These are phyloP conservation scores for Erythrobasidium yunnanense DNA, from an alignment of 768 basidiomycete genomes.

Conservation along the genomic window DNA sequence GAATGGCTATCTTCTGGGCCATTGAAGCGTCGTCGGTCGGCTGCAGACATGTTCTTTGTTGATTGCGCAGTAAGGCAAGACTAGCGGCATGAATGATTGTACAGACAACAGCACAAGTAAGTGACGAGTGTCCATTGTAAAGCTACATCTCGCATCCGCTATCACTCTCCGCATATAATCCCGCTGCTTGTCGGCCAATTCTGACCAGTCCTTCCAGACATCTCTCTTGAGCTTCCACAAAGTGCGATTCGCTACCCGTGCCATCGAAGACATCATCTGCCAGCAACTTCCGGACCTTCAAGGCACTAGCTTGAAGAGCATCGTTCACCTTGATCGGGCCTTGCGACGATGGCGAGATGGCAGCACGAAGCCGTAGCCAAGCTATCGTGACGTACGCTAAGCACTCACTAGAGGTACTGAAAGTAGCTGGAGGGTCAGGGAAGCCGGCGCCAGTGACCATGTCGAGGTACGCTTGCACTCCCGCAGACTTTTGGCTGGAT, in stretches of 20 bases:
- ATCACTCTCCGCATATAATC: slow-evolving; percentile 13
- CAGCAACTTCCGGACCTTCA: slow-evolving; percentile 4
- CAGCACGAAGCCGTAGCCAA: slow-evolving; percentile 6
- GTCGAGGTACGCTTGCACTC: neutral
- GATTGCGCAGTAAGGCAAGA: neutral
- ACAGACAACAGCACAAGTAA: neutral
- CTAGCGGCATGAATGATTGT: neutral
- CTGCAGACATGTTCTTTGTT: slow-evolving; percentile 50
- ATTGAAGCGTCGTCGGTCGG: slow-evolving; percentile 79
- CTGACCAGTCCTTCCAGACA: slow-evolving; percentile 12
- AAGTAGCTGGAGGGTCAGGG: neutral
- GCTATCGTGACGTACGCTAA: slow-evolving; percentile 9
- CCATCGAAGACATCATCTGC: neutral
- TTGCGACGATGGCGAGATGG: neutral
- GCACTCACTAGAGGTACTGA: neutral
- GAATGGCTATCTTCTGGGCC: slow-evolving; percentile 74
- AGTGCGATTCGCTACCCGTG: neutral
- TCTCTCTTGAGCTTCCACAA: slow-evolving; percentile 16
- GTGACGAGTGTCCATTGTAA: neutral
- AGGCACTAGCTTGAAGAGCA: neutral
- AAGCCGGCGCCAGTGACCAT: neutral
- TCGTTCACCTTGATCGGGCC: neutral
- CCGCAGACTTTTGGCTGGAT: neutral
- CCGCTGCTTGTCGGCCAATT: slow-evolving; percentile 23
- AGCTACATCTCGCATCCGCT: slow-evolving; percentile 18